Base-by-base conservation (phyloP, 2,329 filamentous ascomycete species). In the Domatiomyces catenatus region DNA sequence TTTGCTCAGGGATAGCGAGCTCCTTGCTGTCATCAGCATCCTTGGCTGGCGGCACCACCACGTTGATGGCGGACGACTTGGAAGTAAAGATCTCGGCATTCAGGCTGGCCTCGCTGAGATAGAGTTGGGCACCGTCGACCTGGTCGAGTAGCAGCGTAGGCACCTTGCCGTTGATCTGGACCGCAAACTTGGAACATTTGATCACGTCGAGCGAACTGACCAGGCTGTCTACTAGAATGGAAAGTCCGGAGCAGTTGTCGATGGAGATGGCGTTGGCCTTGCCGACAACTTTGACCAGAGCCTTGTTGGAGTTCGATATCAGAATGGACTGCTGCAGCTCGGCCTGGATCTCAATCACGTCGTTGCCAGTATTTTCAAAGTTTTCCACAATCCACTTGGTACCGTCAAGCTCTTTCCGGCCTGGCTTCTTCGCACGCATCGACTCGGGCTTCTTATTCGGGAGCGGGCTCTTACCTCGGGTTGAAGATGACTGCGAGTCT, bases 351-450 rank as follows among this genome's bases (percentile, higher is more conserved):
- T 90, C 82, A 54, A 96, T 75, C 2, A 89, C 80, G 15, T 80
- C 73, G 2, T 73, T 48, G 53, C 80, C 78, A 49, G 73, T 70
- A 54, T 82, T 86, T 48, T 98, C 92, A 62, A 80, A 96, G 71
- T 98, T 92, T 75, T 96, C 92, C 61, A 98, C 80, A 51, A 83
- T 80, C 92, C 92, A 98, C 68, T 96, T 96, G 69, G 87, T 95
- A 49, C 84, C 84, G 54, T 88, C 83, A 1, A 92, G 76, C 56
- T 84, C 82, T 72, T 84, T 86, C 64, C 79, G 82, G 8, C 84
- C 73, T 48, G 84, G 84, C 69, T 88, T 92, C 73, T 88, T 89
- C 26, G 80, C 75, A 47, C 85, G 81, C 83, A 92, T 85, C 66
- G 77, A 86, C 67, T 90, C 82, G 2, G 86, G 86, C 68, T 88